A percentile compares a stretch with the other conserved stretches of the same genome.
phyloP scores from a whole-genome alignment of 495 filamentous ascomycete species.

The Apodospora peruviana region DNA sequence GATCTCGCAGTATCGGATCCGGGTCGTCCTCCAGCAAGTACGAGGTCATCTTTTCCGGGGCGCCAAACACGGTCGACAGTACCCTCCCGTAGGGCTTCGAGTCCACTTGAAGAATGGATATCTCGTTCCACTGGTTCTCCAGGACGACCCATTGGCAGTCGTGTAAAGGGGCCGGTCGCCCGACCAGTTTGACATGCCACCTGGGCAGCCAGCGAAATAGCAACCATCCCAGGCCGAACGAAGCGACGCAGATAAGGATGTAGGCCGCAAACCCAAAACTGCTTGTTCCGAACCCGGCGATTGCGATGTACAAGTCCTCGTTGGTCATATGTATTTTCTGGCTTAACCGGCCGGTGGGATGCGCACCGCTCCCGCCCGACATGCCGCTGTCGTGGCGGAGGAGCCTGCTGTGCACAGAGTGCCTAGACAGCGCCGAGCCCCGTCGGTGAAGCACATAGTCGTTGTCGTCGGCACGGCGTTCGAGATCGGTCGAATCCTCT shows the following conservation, averaged over 20 bases:
- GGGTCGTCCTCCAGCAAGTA: constrained; percentile 71
- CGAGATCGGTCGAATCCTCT: constrained; percentile 37
- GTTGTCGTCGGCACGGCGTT: constrained; percentile 27
- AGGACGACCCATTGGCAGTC: constrained; percentile 87
- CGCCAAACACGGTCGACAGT: constrained; percentile 81
- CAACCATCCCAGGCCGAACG: constrained; percentile 75
- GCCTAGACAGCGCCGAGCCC: constrained; percentile 42
- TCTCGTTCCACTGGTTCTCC: constrained; percentile 96
- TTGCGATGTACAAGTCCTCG: constrained; percentile 88
- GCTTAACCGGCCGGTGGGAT: constrained; percentile 54
- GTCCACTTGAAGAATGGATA: constrained; percentile 62
- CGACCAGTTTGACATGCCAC: constrained; percentile 75
- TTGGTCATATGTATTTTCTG: constrained; percentile 91
- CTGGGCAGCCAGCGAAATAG: constrained; percentile 84
- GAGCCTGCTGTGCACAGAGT: constrained; percentile 66
- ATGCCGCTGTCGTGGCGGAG: constrained; percentile 56
- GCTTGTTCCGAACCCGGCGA: constrained; percentile 84
- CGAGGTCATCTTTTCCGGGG: constrained; percentile 48
- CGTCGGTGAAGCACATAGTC: constrained; percentile 37
- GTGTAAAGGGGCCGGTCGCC: constrained; percentile 57
- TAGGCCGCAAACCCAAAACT: constrained; percentile 62
- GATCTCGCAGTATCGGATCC: constrained; percentile 67
- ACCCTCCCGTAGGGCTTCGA: constrained; percentile 68
- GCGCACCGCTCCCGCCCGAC: constrained; percentile 54
- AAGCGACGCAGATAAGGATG: constrained; percentile 57